Conservation (phyloP, 2,329 filamentous ascomycete genomes). For the Aspergillus hiratsukae region DNA sequence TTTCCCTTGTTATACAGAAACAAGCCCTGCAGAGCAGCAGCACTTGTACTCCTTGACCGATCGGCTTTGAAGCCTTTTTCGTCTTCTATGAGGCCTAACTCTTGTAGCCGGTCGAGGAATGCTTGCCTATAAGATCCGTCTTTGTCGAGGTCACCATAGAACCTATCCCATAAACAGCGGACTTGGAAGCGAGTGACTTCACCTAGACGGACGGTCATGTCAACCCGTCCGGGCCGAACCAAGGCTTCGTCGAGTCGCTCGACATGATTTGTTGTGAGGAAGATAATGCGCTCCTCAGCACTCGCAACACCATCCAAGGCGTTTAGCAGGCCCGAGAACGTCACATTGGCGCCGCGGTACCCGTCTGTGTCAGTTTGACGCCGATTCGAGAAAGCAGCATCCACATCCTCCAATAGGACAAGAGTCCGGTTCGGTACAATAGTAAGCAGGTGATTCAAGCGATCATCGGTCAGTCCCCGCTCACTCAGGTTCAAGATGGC, state of each 20-base stretch:
- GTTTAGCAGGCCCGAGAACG: conserved; percentile 86
- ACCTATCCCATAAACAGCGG: conserved; percentile 83
- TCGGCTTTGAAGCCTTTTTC: conserved; percentile 46
- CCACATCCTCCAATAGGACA: conserved; percentile 81
- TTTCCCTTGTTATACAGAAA: conserved; percentile 95
- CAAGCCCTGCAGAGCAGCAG: conserved; percentile 86
- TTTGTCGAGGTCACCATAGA: conserved; percentile 77
- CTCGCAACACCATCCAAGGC: conserved; percentile 88
- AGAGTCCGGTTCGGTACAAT: conserved; percentile 80
- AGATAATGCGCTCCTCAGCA: conserved; percentile 87
- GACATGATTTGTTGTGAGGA: conserved; percentile 91
- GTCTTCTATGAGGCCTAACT: conserved; percentile 65
- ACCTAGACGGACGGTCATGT: conserved; percentile 86
- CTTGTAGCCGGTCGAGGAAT: conserved; percentile 67
- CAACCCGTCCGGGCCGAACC: conserved; percentile 84
- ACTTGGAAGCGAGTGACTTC: conserved; percentile 85
- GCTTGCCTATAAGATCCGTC: conserved; percentile 58
- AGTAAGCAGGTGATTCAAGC: conserved; percentile 78
- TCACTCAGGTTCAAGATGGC: conserved; percentile 90
- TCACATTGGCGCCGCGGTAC: conserved; percentile 82
- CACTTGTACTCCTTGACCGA: conserved; percentile 61
- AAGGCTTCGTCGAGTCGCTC: conserved; percentile 84
- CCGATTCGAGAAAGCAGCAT: conserved; percentile 83
- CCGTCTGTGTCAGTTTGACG: conserved; percentile 73
- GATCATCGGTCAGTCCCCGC: conserved; percentile 82